These are phyloP conservation scores for Hypoxylon subgilvum DNA, from an alignment of 495 filamentous ascomycete species.

Conservation along the genomic window DNA sequence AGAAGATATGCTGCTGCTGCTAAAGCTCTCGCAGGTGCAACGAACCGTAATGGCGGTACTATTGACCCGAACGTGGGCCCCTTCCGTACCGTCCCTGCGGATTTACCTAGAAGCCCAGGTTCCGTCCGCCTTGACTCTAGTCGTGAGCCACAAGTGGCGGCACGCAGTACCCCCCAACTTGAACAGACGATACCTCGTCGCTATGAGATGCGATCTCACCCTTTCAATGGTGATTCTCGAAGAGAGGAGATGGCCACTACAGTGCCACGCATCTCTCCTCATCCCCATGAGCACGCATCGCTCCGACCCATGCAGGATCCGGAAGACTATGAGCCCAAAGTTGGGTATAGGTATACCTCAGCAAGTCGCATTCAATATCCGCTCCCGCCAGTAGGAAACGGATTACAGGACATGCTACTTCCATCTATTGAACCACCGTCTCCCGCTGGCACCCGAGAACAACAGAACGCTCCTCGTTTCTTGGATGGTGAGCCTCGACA, in stretches of 20 bases:
- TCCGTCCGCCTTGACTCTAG: conserved; percentile 24
- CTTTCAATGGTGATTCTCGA: conserved; percentile 6
- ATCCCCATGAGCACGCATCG: conserved; percentile 5
- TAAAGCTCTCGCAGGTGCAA: conserved; percentile 37
- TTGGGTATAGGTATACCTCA: conserved; percentile 33
- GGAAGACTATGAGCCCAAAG: conserved; percentile 38
- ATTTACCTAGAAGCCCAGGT: conserved; percentile 34
- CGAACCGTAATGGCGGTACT: conserved; percentile 11
- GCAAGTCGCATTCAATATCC: conserved; percentile 18
- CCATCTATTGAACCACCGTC: conserved; percentile 42
- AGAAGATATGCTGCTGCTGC: conserved; percentile 44
- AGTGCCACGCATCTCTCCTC: conserved; percentile 5
- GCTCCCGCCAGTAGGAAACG: conserved; percentile 29
- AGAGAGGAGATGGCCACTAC: conserved; percentile 3
- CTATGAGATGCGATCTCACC: conserved; percentile 22
- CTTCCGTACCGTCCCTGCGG: conserved; percentile 13
- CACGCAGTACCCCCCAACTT: conserved; percentile 18
- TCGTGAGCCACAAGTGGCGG: conserved; percentile 26
- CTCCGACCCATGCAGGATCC: conserved; percentile 25
- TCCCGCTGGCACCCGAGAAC: conserved; percentile 13
- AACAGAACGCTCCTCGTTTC: conserved; percentile 16
- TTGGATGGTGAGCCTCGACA: conserved; percentile 22
- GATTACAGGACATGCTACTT: conserved; percentile 40
- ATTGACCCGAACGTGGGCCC: conserved; percentile 24
- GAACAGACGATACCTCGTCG: conserved; percentile 17